phyloP scores from a whole-genome alignment of 2,329 filamentous ascomycete species.

The Fusarium brevicatenulatum region DNA sequence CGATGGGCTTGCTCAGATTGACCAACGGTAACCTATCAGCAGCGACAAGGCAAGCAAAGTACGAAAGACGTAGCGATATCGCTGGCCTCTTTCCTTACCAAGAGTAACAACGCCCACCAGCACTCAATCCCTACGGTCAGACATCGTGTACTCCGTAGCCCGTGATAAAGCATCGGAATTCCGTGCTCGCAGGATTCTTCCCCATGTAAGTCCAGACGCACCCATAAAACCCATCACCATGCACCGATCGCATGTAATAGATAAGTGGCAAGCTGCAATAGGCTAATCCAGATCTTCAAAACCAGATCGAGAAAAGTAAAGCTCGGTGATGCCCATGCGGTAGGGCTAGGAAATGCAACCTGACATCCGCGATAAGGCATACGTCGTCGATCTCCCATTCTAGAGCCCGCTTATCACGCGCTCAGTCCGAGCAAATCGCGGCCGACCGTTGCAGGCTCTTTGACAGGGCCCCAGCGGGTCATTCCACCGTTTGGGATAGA shows the following conservation, averaged over 20 bases:
- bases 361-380: conserved; percentile 6
- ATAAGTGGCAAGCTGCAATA: not conserved
- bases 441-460: conserved; percentile 2
- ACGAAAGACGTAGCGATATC: no score
- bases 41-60: no score
- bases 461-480: not conserved
- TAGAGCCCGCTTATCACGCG: conserved; percentile 7
- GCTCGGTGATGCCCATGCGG: not conserved
- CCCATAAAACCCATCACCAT: not conserved
- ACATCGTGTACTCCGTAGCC: not conserved
- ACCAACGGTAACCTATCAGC: not conserved
- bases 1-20: not conserved
- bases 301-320: not conserved
- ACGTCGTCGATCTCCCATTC: conserved; percentile 11
- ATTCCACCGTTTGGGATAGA: not conserved
- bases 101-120: accelerated
- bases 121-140: not conserved
- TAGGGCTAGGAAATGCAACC: conserved; percentile 14
- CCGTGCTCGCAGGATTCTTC: not conserved
- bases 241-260: not conserved
- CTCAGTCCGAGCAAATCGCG: not conserved
- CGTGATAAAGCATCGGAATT: not conserved
- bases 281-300: not conserved
- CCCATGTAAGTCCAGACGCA: not conserved
- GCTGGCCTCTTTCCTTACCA: not conserved